Conservation (phyloP, 2,329 filamentous ascomycete genomes). For the Colletotrichum noveboracense region DNA sequence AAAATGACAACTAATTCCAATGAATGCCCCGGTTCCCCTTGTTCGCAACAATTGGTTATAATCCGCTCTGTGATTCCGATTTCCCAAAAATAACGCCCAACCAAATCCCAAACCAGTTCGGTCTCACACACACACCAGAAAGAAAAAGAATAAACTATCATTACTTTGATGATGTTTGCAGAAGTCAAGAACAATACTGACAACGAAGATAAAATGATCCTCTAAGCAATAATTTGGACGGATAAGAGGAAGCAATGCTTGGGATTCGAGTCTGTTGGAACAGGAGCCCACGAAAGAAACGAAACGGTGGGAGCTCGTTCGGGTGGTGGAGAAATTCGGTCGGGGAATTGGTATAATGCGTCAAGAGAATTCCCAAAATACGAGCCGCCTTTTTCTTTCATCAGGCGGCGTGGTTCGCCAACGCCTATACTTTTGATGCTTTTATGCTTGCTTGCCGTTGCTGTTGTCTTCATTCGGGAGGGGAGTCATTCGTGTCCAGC, state of each 20-base stretch:
- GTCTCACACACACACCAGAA: not conserved
- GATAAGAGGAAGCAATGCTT: not conserved
- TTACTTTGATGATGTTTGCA: slow-evolving; percentile 10
- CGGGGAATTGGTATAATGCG: not conserved
- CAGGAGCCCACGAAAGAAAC: not conserved
- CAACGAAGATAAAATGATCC: not conserved
- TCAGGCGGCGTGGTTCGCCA: not conserved
- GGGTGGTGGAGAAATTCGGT: not conserved
- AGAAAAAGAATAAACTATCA: slow-evolving; percentile 10
- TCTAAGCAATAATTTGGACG: not conserved
- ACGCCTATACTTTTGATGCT: not conserved
- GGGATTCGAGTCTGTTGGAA: not conserved
- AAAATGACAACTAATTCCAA: not conserved
- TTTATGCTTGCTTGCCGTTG: not conserved
- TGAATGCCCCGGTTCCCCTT: not conserved
- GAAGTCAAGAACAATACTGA: slow-evolving; percentile 15
- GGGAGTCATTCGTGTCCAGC: not conserved
- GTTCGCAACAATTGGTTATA: not conserved
- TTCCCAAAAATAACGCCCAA: slow-evolving; percentile 2
- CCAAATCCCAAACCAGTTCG: not conserved
- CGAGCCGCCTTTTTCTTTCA: not conserved
- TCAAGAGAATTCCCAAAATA: not conserved
- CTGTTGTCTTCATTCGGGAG: not conserved
- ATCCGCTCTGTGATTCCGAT: not conserved
- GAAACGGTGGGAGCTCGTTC: not conserved